Evolutionary conservation across 1,139 yeast genomes (phyloP).

Genomic region (Citeromyces siamensis): DNA sequence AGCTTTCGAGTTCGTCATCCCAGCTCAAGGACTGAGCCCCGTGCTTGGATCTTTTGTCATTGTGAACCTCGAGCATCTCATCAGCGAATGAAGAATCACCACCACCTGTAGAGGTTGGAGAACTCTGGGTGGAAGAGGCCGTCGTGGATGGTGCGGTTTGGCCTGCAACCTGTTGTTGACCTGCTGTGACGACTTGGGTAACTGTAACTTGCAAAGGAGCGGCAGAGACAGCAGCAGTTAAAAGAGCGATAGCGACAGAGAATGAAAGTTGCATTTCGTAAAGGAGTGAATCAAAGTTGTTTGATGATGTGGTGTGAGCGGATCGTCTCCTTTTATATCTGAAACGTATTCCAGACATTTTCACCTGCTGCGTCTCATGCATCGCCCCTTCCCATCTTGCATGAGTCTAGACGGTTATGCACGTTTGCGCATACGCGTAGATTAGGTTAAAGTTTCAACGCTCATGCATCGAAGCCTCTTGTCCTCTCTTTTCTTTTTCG

Average conservation of each 20-base stretch:
- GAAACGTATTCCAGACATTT: neutral
- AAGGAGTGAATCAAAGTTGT: constrained; percentile 3
- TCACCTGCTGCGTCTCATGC: no score
- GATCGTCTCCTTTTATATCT: neutral
- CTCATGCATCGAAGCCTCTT: no score
- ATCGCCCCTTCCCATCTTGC: no score
- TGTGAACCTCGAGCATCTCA: constrained; percentile 45
- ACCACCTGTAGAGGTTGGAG: constrained; percentile 11
- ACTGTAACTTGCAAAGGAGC: constrained; percentile 4
- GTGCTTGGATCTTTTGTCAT: constrained; percentile 56
- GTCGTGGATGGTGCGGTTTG: constrained; percentile 10
- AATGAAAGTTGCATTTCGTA: constrained; percentile 4
- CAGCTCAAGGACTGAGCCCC: constrained; percentile 49
- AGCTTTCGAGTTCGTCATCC: constrained; percentile 47
- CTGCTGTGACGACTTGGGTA: neutral
- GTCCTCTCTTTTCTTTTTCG: no score
- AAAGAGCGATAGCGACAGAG: constrained; percentile 3
- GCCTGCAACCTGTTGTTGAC: constrained; percentile 5
- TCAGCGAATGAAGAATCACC: constrained; percentile 20
- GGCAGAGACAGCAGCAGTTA: constrained; percentile 4
- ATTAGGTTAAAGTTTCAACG: no score
- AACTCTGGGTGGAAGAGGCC: constrained; percentile 11
- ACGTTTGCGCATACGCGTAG: no score
- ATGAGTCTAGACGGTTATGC: no score
- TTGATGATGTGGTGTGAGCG: neutral